phyloP scores from a whole-genome alignment of 108 stramenopile genomes.

The Cyclotella kingstonii region DNA sequence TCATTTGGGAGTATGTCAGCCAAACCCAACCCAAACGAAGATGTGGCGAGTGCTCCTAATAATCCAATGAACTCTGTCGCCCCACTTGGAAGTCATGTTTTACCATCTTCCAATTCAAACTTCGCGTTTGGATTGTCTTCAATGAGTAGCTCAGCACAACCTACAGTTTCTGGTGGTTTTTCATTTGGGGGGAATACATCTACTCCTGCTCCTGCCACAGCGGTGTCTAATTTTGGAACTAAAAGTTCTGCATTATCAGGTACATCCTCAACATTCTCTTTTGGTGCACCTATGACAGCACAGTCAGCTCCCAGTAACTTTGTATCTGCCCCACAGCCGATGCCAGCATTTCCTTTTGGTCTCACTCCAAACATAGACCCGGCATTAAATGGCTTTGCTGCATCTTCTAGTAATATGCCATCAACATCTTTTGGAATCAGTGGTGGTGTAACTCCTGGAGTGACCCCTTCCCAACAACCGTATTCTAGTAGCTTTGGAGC shows the following conservation, averaged over 20 bases:
- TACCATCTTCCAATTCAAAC: neutral
- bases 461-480: constrained; percentile 8
- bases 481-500: constrained; percentile 12
- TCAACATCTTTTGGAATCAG: constrained; percentile 10
- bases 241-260: neutral
- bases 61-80: neutral
- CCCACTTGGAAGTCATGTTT: neutral
- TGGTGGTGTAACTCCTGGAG: constrained; percentile 1
- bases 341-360: neutral
- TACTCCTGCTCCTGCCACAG: neutral
- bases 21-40: no score
- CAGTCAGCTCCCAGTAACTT: constrained; percentile 4
- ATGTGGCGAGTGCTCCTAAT: neutral
- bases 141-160: no score
- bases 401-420: neutral
- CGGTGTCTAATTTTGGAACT: neutral
- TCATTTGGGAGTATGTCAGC: no score
- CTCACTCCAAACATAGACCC: neutral
- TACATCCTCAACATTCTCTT: neutral
- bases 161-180: constrained; percentile 5
- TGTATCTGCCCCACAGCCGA: neutral
- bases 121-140: no score
- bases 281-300: neutral
- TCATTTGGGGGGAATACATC: constrained; percentile 7
- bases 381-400: neutral